A percentile compares a stretch with the other conserved stretches of the same genome.
Conservation (phyloP, 164 flowering plant genomes). For the Platanus orientalis region DNA sequence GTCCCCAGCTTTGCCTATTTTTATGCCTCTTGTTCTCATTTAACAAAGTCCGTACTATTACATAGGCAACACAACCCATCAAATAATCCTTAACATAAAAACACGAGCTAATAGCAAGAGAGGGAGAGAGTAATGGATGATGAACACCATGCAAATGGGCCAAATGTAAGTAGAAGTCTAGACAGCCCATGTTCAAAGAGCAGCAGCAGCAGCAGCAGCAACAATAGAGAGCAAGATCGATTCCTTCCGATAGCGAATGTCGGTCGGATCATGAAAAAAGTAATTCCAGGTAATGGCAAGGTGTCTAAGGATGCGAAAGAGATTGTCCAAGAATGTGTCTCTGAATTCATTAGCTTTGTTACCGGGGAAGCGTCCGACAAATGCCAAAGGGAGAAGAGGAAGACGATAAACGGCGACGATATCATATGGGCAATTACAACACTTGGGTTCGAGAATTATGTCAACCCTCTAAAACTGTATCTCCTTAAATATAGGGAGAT, state of each 20-base stretch:
- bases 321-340: slow-evolving; percentile 58
- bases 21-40: slow-evolving; percentile 19
- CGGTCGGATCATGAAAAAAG: slow-evolving; percentile 54
- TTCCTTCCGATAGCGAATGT: slow-evolving; percentile 58
- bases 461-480: slow-evolving; percentile 36
- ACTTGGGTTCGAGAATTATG: slow-evolving; percentile 53
- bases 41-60: not conserved
- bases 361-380: slow-evolving; percentile 56
- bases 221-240: slow-evolving; percentile 36
- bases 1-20: slow-evolving; percentile 28
- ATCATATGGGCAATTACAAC: slow-evolving; percentile 50
- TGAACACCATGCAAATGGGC: slow-evolving; percentile 24
- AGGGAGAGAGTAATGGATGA: slow-evolving; percentile 22
- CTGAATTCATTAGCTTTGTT: slow-evolving; percentile 56
- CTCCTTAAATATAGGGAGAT: slow-evolving; percentile 36
- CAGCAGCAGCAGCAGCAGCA: slow-evolving; percentile 17
- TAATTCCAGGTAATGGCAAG: slow-evolving; percentile 47
- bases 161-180: slow-evolving; percentile 12
- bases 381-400: slow-evolving; percentile 51
- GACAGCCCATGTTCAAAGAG: slow-evolving; percentile 15
- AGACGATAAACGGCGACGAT: slow-evolving; percentile 35
- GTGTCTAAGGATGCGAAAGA: slow-evolving; percentile 61
- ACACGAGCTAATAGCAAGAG: not conserved
- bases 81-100: not conserved
- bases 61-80: not conserved